Base-by-base conservation (phyloP, 257 asterid species). In the Penstemon newberryi region DNA sequence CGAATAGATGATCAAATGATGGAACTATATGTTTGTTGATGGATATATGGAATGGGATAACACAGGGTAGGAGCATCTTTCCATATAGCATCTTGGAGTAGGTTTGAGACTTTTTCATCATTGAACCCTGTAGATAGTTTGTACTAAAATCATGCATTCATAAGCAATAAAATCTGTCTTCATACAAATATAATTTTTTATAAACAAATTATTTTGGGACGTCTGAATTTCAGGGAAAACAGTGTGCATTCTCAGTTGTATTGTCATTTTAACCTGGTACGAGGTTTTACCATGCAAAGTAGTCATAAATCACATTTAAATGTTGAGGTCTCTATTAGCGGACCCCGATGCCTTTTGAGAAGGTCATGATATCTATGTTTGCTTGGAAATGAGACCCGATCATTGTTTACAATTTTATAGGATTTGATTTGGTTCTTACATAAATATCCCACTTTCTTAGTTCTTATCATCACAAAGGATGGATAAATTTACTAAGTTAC, bases 11-110 rank as follows among this genome's bases (percentile, higher is more conserved):
- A 49, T 18, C 47, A 2, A 67, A 38, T 41, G n/a, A 47, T 55
- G 41, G 69, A 25, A n/a, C 36, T 65, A n/a, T 25, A 19, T 47
- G 64, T 18, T 70, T 70, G 56, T 62, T 65, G 36, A 56, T 39
- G 3, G 9, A 55, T 18, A 53, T 45, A 52, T 54, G 25, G 55
- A 11, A 51, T 70, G 72, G 68, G 57, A 61, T 4, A 51, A 65
- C 9, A 54, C 11, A 42, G 51, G 15, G n/a, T 56, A 39, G 54
- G 44, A 13, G 4, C 12, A 11, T 64, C 42, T 3, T 69, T 7
- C 38, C 36, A 50, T 46, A 65, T 51, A 65, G 18, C 65, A 25
- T 25, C 33, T 56, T 72, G 36, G 56, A 56, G 54, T 4, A 7
- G 49, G 38, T 57, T 39, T 60, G 41, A 57, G 51, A 56, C 11